Conservation (phyloP, 129 eudicot genomes). For the carrot (Daucus carota) region DNA sequence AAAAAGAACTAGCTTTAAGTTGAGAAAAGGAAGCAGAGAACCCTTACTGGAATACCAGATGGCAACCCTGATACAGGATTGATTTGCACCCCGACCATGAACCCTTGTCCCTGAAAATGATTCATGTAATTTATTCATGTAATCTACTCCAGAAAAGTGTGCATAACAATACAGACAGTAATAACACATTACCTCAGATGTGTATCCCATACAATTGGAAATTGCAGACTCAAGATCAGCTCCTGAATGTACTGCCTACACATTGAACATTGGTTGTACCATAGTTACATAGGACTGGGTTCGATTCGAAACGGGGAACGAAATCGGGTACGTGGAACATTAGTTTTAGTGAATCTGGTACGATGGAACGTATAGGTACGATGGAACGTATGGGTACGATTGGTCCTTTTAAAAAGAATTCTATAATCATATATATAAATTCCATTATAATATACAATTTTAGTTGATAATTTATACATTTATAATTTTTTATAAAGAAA, state of each 20-base stretch:
- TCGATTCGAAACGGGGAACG: no score
- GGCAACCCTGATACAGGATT: slow-evolving; percentile 87
- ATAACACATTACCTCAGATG: slow-evolving; percentile 47
- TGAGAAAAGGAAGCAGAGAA: slow-evolving; percentile 1
- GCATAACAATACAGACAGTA: not conserved
- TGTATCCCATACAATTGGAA: slow-evolving; percentile 88
- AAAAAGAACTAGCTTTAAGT: not conserved
- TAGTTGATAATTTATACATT: no score
- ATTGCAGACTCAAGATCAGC: slow-evolving; percentile 98
- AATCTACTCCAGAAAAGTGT: slow-evolving; percentile 4
- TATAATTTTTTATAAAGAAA: no score
- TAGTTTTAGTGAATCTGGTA: no score
- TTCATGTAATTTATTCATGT: not conserved
- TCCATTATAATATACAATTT: no score
- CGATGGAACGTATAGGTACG: no score
- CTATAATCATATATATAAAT: no score
- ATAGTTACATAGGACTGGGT: no score
- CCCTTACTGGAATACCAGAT: slow-evolving; percentile 71
- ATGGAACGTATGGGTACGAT: no score
- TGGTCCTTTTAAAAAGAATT: no score
- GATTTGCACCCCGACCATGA: slow-evolving; percentile 95
- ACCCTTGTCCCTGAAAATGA: slow-evolving; percentile 75
- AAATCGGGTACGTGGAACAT: no score
- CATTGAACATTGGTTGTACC: not conserved
- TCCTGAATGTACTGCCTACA: slow-evolving; percentile 99